Base-by-base conservation (phyloP, 2,329 filamentous ascomycete genomes). In the Hypoxylon sp. region DNA sequence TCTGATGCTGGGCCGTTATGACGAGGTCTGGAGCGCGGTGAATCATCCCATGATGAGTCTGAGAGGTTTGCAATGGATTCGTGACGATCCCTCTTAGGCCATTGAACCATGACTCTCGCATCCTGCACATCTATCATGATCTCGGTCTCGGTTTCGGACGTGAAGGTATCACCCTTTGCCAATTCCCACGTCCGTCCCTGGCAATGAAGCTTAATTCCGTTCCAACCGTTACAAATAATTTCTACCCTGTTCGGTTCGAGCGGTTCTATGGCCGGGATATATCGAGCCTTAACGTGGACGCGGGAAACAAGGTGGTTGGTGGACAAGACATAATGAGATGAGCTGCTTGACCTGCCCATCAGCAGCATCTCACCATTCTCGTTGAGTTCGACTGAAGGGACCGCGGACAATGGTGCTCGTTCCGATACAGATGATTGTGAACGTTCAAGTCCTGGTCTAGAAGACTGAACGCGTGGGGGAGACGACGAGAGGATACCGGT, bases 101-200 rank as follows among this genome's bases (percentile, higher is more conserved):
- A 98, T 77, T 91, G 89, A 69, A 99, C 84, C 79, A 97, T 86
- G 48, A 98, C 94, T 70, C 96, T 92, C 59, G 94, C 91, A 78
- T 97, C 94, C 76, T 97, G 94, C 46, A 98, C 94, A 79, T 98
- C 94, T 71, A 99, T 84, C 90, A 99, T 97, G 79, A 99, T 94
- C 76, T 97, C 94, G 17, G 90, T 89, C 77, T 94, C 93, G 31
- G 94, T 94, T 81, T 97, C 93, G 64, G 94, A 97, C 51, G 91
- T 92, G 80, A 98, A 98, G 54, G 89, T 92, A 78, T 97, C 94
- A 17, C 92, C 94, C 83, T 97, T 98, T 71, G 85, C 86, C 75
- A 99, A 82, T 73, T 97, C 93, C 85, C 93, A 95, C 2, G 93
- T 92, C 73, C 91, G 90, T 63, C 94, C 94, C 81, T 95, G 92